Evolutionary conservation across 2,329 filamentous ascomycete species (phyloP), one percentile per base, ranked within the genome.

Genomic region (Hysterium pulicare): DNA sequence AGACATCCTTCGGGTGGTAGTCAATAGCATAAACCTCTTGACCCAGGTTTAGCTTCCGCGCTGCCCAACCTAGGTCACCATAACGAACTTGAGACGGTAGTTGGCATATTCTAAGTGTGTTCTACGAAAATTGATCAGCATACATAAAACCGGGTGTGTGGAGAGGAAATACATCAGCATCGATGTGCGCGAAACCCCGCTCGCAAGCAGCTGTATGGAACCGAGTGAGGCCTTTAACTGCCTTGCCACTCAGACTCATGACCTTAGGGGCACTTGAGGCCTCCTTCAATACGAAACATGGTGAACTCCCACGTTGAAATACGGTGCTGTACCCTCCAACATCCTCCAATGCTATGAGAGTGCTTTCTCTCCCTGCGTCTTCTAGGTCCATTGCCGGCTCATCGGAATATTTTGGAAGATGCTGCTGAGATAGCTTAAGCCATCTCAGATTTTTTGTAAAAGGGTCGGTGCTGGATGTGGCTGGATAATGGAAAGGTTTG

Each of bases 211-310:
- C 78, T 0, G 84, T 90, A 61, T 94, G 81, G 61, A 95, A 88
- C 1, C 81, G 72, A 49, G 83, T 87, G 55, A 97, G 75, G 38
- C 83, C 82, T 30, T 82, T 78, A 3, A 91, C 82, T 6, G 79
- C 78, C 11, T 76, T 72, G 0, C 86, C 84, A 46, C 84, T 80
- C 1, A 96, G 71, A 9, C 80, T 77, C n/a, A 95, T 67, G 11
- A 95, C 78, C 51, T 82, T 83, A 0, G 91, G 90, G 4, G 77
- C 68, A 39, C 84, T 90, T 51, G 88, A 86, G 26, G 88, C 79
- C 36, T 88, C 88, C 57, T 87, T 94, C 33, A 96, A 64, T 33
- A 98, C 71, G 62, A 97, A 90, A 44, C 82, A 84, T 0, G 91
- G 86, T 1, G 88, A 88, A 3, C 77, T 68, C 0, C 91, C 90